A percentile compares a stretch with the other conserved stretches of the same genome.
phyloP scores from a whole-genome alignment of 306 rosid species.

The Cucumis hystrix region DNA sequence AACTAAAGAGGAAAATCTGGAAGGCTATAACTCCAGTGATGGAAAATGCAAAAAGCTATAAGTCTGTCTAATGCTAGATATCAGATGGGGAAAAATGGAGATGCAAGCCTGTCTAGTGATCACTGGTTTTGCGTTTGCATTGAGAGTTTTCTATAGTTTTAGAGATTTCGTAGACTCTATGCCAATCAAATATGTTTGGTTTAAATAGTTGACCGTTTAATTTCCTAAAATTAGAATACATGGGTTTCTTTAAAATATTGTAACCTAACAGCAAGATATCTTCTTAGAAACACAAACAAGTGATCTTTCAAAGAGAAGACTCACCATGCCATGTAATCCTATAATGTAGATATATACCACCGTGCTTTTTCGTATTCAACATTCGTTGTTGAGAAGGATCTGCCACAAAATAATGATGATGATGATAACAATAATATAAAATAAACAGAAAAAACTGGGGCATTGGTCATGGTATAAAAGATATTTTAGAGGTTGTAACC shows the following conservation, averaged over 20 bases:
- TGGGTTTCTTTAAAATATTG: neutral
- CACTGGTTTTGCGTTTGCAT: neutral
- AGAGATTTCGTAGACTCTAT: neutral
- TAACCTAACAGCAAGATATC: neutral
- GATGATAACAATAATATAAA: too few relatives aligned
- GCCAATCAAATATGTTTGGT: neutral
- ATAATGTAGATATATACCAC: neutral
- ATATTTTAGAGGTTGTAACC: neutral
- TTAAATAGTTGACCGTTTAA: neutral
- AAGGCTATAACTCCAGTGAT: neutral
- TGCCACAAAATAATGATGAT: neutral
- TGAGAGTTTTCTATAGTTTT: neutral
- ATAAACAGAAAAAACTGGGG: neutral
- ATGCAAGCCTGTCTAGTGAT: neutral
- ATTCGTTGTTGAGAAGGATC: neutral
- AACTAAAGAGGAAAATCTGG: neutral
- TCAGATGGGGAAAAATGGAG: neutral
- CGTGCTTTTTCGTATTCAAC: neutral
- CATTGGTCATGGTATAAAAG: too few relatives aligned
- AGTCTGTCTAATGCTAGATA: neutral
- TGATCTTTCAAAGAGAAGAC: neutral
- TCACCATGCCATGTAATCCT: neutral
- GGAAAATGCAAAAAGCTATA: neutral
- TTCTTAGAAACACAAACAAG: neutral
- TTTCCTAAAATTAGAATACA: neutral